Conservation (phyloP, 306 rosid species). For the Inga oerstediana region DNA sequence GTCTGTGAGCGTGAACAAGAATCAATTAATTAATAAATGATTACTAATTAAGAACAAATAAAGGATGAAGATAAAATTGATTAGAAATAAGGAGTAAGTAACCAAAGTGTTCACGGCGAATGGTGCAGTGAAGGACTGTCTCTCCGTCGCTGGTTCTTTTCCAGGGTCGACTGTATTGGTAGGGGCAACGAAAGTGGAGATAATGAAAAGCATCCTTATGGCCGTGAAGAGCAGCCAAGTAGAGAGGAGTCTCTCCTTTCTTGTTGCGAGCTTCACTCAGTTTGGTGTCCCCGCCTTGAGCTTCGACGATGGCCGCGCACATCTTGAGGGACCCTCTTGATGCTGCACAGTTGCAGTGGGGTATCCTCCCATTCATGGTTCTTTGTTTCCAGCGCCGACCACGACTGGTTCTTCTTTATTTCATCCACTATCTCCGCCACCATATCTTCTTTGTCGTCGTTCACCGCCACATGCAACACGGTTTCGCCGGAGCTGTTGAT, state of each 20-base stretch:
- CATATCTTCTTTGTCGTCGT: not conserved
- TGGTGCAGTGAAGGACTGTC: not conserved
- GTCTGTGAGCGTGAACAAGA: not conserved
- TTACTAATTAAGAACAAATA: too few relatives aligned
- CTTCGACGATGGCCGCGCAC: not conserved
- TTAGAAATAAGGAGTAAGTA: too few relatives aligned
- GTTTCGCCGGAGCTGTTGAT: not conserved
- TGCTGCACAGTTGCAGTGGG: conserved; percentile 1
- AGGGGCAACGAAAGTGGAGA: not conserved
- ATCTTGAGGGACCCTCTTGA: not conserved
- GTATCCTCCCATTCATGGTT: not conserved
- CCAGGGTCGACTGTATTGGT: not conserved
- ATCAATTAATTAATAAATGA: too few relatives aligned
- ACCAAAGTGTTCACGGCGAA: not conserved
- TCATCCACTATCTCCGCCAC: not conserved
- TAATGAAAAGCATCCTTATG: not conserved
- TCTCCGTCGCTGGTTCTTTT: not conserved
- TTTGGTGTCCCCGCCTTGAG: not conserved
- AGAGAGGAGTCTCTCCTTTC: not conserved
- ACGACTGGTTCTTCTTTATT: not conserved
- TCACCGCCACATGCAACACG: not conserved
- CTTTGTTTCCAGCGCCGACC: not conserved
- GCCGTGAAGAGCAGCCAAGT: not conserved
- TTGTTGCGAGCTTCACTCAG: not conserved
- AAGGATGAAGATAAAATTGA: too few relatives aligned